Base-by-base conservation (phyloP, 176 grass and related monocot species). In the Phragmites australis region DNA sequence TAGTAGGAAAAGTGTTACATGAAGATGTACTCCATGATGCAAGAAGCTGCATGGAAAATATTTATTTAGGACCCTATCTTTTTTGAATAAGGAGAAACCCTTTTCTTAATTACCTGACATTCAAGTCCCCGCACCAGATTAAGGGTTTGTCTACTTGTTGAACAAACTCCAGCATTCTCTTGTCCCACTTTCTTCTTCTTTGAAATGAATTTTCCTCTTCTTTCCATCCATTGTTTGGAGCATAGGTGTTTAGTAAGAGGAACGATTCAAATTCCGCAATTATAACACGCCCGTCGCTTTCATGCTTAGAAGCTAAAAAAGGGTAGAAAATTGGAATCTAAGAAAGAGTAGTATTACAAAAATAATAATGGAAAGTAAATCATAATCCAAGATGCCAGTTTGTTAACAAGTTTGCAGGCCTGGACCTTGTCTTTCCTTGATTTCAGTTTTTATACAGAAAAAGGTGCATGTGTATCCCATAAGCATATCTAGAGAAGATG, bases 191-290 rank as follows among this genome's bases (percentile, higher is more conserved):
- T 56, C 95, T 79, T 74, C 95, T 93, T 78, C 95, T 92, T 90
- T 82, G 86, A 83, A 98, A 98, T 75, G 95, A 93, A 87, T 93
- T 94, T 70, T 94, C 87, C 68, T 97, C 95, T 70, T 97, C 95
- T 46, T 94, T 97, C 95, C 95, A 98, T 64, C 95, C 95, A 78
- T 98, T 98, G 51, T 98, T 98, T 85, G 95, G 95, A 81, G 81
- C 75, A 90, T 97, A 94, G 47, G 92, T 94, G 89, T 98, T 98
- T 58, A 98, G 74, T 50, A 98, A 71, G 52, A 93, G 59, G 75
- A 84, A 91, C 30, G 92, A 94, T 65, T 94, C 90, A 93, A 98
- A 98, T 94, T 98, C 94, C 25, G 63, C 92, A 85, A 98, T 91
- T 88, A 98, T 94, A 59, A 98, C 95, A 17, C 88, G 87, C 0